Evolutionary conservation across 176 grass and related monocot species (phyloP).

Genomic region (Melocanna baccifera): DNA sequence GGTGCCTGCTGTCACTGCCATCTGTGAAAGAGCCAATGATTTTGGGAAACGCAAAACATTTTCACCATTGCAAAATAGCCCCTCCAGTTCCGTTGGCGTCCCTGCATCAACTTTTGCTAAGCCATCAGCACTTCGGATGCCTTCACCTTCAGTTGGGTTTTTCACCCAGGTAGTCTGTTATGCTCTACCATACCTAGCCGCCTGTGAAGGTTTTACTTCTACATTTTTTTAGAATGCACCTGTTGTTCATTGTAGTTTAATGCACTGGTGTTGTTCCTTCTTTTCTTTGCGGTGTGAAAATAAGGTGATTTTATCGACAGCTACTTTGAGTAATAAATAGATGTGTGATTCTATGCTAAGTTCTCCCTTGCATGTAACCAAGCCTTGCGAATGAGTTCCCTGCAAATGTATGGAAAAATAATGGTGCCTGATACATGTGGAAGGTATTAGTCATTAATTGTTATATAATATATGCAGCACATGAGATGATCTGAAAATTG

Average conservation of each 20-base stretch:
- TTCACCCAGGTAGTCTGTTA: constrained; percentile 63
- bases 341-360: not conserved
- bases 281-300: not conserved
- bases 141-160: constrained; percentile 77
- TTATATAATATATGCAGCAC: not conserved
- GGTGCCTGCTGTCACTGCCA: constrained; percentile 28
- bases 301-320: not conserved
- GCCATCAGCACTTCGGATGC: constrained; percentile 75
- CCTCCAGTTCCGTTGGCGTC: constrained; percentile 19
- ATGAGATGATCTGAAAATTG: constrained; percentile 8
- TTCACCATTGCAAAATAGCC: constrained; percentile 27
- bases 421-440: not conserved
- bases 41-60: constrained; percentile 29
- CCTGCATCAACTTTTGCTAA: constrained; percentile 41
- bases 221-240: not conserved
- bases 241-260: not conserved
- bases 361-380: constrained; percentile 14
- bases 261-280: not conserved
- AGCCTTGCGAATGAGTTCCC: not conserved
- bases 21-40: constrained; percentile 10
- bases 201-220: not conserved
- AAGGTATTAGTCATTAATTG: not conserved
- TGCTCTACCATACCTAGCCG: not conserved
- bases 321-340: constrained; percentile 7
- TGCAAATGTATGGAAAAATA: not conserved